Conservation (phyloP, 2,329 filamentous ascomycete species). For the Trichoderma koningiopsis region DNA sequence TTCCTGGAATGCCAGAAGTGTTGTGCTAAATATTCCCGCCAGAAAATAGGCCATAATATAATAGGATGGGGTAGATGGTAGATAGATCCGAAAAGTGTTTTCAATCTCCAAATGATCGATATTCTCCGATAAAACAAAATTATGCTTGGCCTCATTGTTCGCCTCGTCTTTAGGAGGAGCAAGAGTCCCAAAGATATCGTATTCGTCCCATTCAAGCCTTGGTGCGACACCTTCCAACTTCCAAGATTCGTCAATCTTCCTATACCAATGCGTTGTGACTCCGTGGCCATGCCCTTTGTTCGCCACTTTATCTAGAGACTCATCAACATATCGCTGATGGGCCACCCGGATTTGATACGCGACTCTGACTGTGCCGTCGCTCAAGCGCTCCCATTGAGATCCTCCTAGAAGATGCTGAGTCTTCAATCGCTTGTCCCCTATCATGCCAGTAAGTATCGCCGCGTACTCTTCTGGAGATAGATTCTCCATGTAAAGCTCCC, state of each 20-base stretch:
- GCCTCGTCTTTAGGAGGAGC: slow-evolving; percentile 9
- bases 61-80: no score
- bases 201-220: slow-evolving; percentile 59
- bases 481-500: slow-evolving; percentile 26
- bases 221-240: slow-evolving; percentile 61
- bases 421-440: slow-evolving; percentile 62
- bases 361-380: slow-evolving; percentile 61
- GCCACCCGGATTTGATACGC: slow-evolving; percentile 64
- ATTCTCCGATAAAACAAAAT: not conserved
- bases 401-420: slow-evolving; percentile 67
- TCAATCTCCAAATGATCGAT: not conserved
- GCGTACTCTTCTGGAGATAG: slow-evolving; percentile 25
- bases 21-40: no score
- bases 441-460: slow-evolving; percentile 28
- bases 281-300: slow-evolving; percentile 64
- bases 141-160: not conserved
- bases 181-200: slow-evolving; percentile 41
- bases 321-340: slow-evolving; percentile 62
- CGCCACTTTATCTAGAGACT: slow-evolving; percentile 47
- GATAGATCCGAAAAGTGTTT: not conserved
- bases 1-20: no score
- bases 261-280: slow-evolving; percentile 60
- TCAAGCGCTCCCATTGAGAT: slow-evolving; percentile 59
- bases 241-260: slow-evolving; percentile 61
- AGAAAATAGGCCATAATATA: no score